A percentile compares a stretch with the other conserved stretches of the same genome.
phyloP scores from a whole-genome alignment of 805 yeast genomes.

The Wickerhamia fluorescens region DNA sequence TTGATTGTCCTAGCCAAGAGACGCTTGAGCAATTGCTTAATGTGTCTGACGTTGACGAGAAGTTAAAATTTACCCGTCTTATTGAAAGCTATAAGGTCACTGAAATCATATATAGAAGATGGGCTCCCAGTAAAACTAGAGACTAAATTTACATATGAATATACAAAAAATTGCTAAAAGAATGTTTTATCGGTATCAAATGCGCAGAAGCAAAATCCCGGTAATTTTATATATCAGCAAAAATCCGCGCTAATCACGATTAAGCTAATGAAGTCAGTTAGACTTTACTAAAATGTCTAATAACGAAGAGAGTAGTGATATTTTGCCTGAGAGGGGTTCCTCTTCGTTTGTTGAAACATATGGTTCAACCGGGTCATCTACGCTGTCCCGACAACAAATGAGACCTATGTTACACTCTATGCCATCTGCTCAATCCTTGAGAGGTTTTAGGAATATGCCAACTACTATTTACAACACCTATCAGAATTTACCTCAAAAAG shows the following conservation, averaged over 20 bases:
- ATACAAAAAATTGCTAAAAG: neutral
- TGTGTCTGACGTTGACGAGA: conserved; percentile 10
- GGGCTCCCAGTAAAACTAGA: conserved; percentile 81
- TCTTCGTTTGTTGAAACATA: too few species aligned
- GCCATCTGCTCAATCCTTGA: conserved; percentile 21
- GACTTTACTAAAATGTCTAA: too few species aligned
- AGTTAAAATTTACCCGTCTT: conserved; percentile 17
- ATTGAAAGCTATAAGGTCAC: conserved; percentile 44
- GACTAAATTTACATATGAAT: conserved; percentile 37
- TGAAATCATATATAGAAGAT: conserved; percentile 68
- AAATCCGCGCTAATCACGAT: too few species aligned
- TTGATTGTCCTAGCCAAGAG: conserved; percentile 44
- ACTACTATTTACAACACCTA: too few species aligned
- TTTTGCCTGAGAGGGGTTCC: too few species aligned
- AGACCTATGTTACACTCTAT: conserved; percentile 24
- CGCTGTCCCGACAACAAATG: too few species aligned
- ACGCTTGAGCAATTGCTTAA: conserved; percentile 17
- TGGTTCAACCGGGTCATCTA: too few species aligned
- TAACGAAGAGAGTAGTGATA: too few species aligned
- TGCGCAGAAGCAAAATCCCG: too few species aligned
- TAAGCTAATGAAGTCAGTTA: too few species aligned
- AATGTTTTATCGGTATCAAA: neutral
- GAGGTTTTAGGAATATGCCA: conserved; percentile 11
- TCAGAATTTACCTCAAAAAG: too few species aligned
- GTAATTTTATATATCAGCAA: too few species aligned